Base-by-base conservation (phyloP, 257 asterid species). In the Lithospermum erythrorhizon region DNA sequence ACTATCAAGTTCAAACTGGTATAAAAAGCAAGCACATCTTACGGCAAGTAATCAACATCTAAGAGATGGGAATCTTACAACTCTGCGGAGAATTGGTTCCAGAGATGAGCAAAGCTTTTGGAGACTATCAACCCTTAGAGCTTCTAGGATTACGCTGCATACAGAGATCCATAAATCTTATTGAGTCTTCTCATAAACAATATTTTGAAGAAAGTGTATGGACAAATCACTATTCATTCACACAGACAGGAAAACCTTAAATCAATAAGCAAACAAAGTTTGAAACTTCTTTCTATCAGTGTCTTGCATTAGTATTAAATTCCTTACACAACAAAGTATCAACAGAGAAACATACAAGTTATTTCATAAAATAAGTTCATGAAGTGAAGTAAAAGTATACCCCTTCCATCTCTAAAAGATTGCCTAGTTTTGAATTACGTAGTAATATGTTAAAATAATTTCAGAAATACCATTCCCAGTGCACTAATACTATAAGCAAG, bases 61-160 rank as follows among this genome's bases (percentile, higher is more conserved):
- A 21, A 61, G 27, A 41, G 55, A 55, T 21, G 53, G 51, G 59
- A 37, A 65, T 70, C 82, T 79, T 91, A 91, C 98, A 83, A 91
- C 97, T 89, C 95, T 89, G 49, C 97, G 90, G 29, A 91, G 94
- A 74, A 91, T 84, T 35, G 97, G 98, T 70, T 91, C 97, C 65
- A 91, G 67, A 27, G 98, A 88, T 53, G 98, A 91, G 86, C 94
- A 89, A 55, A 91, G 95, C 84, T 83, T 91, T 78, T 91, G 95
- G 67, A 88, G 94, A 76, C 95, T 82, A 76, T 91, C 98, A 68
- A 91, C 77, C 81, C 87, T 91, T 57, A 88, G 76, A 53, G 98
- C 97, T 80, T 91, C 98, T 69, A 91, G 95, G 74, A 91, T 88
- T 58, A 88, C 98, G 66, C 98, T 89, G 90, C 85, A 83, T 47